A percentile compares a stretch with the other conserved stretches of the same genome.
Conservation (phyloP, 306 rosid species). For the Sechiopsis laciniata region DNA sequence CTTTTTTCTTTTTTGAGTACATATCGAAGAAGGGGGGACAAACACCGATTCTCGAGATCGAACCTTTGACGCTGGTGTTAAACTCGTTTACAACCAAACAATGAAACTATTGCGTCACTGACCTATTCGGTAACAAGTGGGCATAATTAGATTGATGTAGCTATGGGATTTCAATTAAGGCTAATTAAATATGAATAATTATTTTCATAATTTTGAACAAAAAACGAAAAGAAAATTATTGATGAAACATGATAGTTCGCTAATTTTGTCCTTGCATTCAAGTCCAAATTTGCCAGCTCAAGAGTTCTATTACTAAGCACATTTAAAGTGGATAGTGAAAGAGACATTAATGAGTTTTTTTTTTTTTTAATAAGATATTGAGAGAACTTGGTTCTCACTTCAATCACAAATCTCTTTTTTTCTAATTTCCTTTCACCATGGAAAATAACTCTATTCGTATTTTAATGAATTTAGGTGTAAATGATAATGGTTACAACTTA, state of each 20-base stretch:
- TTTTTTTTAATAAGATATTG: no score
- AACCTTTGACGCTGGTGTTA: no score
- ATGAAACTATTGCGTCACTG: no score
- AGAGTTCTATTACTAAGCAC: not conserved
- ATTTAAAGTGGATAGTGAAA: constrained; percentile 18
- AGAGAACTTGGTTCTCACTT: not conserved
- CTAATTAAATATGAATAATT: not conserved
- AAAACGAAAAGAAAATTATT: not conserved
- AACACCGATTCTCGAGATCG: no score
- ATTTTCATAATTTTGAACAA: not conserved
- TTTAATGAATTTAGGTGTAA: not conserved
- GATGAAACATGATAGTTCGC: not conserved
- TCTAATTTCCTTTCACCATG: not conserved
- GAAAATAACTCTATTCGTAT: not conserved
- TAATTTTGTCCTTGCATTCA: constrained; percentile 9
- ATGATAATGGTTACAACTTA: not conserved
- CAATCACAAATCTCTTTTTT: not conserved
- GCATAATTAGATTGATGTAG: no score
- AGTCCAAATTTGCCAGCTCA: constrained; percentile 23
- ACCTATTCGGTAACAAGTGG: no score
- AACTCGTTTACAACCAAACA: no score
- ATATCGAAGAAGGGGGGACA: no score
- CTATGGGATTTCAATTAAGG: no score
- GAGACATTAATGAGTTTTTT: not conserved
- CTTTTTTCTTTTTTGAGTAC: no score